Evolutionary conservation across 352 stramenopile genomes (phyloP).

Genomic region (Plasmopara muralis): DNA sequence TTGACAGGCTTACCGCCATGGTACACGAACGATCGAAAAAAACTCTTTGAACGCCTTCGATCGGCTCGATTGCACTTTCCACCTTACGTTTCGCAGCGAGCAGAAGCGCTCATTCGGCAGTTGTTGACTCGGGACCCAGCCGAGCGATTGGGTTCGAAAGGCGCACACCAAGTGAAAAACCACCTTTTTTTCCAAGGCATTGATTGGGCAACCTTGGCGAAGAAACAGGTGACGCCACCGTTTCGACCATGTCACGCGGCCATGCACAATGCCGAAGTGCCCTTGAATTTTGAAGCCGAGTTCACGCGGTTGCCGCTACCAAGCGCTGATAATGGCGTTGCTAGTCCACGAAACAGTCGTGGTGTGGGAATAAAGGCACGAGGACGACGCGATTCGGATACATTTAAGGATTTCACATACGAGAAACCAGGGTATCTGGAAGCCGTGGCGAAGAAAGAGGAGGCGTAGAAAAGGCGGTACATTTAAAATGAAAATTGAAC

Average conservation of each 20-base stretch:
- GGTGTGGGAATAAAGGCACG: conserved; percentile 13
- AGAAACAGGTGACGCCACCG: conserved; percentile 55
- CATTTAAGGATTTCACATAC: conserved; percentile 78
- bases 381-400: conserved; percentile 55
- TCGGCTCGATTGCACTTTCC: conserved; percentile 78
- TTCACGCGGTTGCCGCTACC: conserved; percentile 82
- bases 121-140: conserved; percentile 74
- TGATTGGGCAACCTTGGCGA: conserved; percentile 55
- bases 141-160: conserved; percentile 59
- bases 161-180: conserved; percentile 58
- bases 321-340: conserved; percentile 39
- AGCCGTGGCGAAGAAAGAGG: conserved; percentile 31
- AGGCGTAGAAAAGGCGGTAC: conserved; percentile 18
- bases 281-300: conserved; percentile 81
- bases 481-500: background rate
- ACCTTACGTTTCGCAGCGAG: conserved; percentile 69
- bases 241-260: conserved; percentile 72
- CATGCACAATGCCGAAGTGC: conserved; percentile 64
- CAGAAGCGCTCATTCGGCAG: conserved; percentile 70
- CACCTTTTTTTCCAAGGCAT: conserved; percentile 78
- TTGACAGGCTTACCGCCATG: conserved; percentile 75
- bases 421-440: conserved; percentile 68
- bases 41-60: conserved; percentile 80
- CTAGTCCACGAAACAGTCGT: conserved; percentile 14
- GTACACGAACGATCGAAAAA: conserved; percentile 87